Conservation (phyloP, 108 stramenopile genomes). For the Seminavis robusta region DNA sequence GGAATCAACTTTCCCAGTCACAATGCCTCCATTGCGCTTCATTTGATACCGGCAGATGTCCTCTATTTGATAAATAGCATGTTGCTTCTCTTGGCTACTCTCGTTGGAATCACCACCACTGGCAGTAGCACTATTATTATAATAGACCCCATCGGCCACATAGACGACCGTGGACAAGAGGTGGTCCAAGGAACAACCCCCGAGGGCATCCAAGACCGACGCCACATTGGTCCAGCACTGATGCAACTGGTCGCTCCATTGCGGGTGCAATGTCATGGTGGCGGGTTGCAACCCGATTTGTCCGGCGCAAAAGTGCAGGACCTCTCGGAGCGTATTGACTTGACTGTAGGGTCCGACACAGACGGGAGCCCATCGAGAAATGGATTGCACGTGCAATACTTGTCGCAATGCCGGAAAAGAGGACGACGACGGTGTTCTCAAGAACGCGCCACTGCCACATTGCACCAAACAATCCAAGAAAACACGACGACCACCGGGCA, state of each 20-base stretch:
- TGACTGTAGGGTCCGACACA: slow-evolving; percentile 99
- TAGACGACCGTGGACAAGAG: slow-evolving; percentile 64
- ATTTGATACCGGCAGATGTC: slow-evolving; percentile 35
- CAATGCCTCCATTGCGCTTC: slow-evolving; percentile 53
- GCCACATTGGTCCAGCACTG: slow-evolving; percentile 86
- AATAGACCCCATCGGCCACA: slow-evolving; percentile 26
- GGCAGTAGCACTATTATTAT: slow-evolving; percentile 13
- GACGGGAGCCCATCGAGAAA: slow-evolving; percentile 95
- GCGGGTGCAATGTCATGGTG: slow-evolving; percentile 71
- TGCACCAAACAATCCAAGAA: slow-evolving; percentile 81
- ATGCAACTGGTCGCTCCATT: slow-evolving; percentile 60
- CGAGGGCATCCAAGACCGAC: slow-evolving; percentile 71
- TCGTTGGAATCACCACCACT: slow-evolving; percentile 7
- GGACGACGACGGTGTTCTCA: slow-evolving; percentile 27
- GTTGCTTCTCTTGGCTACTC: not conserved
- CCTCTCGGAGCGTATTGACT: slow-evolving; percentile 83
- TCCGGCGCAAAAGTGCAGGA: slow-evolving; percentile 84
- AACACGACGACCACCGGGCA: slow-evolving; percentile 74
- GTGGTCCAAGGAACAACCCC: slow-evolving; percentile 63
- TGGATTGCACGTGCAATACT: slow-evolving; percentile 92
- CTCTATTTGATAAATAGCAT: slow-evolving; percentile 14
- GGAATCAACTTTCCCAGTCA: slow-evolving; percentile 63
- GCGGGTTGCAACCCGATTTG: slow-evolving; percentile 90
- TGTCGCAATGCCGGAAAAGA: slow-evolving; percentile 49
- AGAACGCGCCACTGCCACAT: slow-evolving; percentile 63